These are phyloP conservation scores for Paracamarosporium sp. DNA, from an alignment of 2,329 filamentous ascomycete species.

Conservation along the genomic window DNA sequence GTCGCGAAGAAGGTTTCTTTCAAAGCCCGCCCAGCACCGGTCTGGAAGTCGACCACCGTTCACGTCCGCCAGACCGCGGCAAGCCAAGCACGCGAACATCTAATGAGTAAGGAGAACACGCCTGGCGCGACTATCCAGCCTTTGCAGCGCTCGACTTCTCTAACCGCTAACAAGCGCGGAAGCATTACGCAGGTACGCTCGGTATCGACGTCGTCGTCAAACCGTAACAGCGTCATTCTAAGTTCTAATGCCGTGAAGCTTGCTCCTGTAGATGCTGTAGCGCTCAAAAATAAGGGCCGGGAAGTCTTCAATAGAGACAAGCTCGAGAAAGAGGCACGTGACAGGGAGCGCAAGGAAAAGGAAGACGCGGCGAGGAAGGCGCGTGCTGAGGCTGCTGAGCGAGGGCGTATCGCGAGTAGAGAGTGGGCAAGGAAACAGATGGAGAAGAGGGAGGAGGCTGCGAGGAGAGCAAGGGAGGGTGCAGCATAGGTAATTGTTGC, in stretches of 20 bases:
- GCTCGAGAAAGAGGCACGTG: constrained; percentile 48
- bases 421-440: constrained; percentile 59
- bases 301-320: constrained; percentile 56
- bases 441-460: constrained; percentile 40
- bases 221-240: constrained; percentile 31
- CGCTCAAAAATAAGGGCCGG: constrained; percentile 48
- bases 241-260: constrained; percentile 19
- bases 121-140: constrained; percentile 24
- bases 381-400: constrained; percentile 54
- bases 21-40: constrained; percentile 56
- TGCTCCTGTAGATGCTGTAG: constrained; percentile 37
- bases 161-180: constrained; percentile 27
- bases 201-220: constrained; percentile 29
- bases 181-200: constrained; percentile 28
- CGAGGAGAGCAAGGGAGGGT: not conserved
- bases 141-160: constrained; percentile 22
- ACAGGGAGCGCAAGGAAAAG: constrained; percentile 52
- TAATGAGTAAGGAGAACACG: constrained; percentile 31
- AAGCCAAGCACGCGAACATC: constrained; percentile 52
- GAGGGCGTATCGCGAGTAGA: constrained; percentile 51
- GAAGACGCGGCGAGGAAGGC: constrained; percentile 57
- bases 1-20: constrained; percentile 50
- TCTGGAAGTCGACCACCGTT: constrained; percentile 36
- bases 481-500: not conserved
- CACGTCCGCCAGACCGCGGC: constrained; percentile 55